Evolutionary conservation across 768 basidiomycete species (phyloP), one percentile per base, ranked within the genome.

Genomic region (Tephrocybe sp.): DNA sequence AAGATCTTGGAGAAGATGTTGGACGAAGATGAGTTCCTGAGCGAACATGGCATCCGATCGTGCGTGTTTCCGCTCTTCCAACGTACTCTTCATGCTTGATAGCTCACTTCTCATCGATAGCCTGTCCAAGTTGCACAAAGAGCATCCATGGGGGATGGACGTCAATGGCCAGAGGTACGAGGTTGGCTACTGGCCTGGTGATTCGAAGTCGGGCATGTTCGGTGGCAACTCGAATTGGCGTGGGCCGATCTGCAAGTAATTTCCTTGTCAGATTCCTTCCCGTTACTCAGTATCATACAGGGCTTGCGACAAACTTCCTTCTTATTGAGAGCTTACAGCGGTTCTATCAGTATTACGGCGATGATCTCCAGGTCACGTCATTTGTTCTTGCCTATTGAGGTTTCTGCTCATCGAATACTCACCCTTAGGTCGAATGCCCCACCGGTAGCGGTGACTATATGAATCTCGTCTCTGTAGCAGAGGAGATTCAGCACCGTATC

Each of bases 201-300:
- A 99, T 65, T 98, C 96, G 2, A 83, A 81, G 59, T 94, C 92
- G 9, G 95, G 94, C 39, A 99, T 99, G 96, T 96, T 97, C 67
- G 93, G 94, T 44, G 92, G 92, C n/a, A 95, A 94, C 63, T 94
- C 92, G n/a, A 95, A 94, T 57, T 96, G 92, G 92, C 75, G 93
- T 64, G 93, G 93, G n/a, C 88, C 89, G 3, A 88, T 90, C 49
- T 91, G 88, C 89, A 57, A 69, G 82, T 53, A 8, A 1, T 24
- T 19, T 49, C 9, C 32, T 30, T 25, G n/a, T 24, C 19, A 21
- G 30, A 21, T n/a, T 24, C 25, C 30, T 27, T 13, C 13, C 32
- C 19, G 22, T 36, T 30, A 2, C 47, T 54, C 51, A 50, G 31
- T 24, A 9, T 22, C 21, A 22, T 40, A 25, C 66, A 82, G 92